Percentiles rank a stretch among this genome's conserved stretches.
Evolutionary conservation across 805 yeast genomes (phyloP).

Genomic region (Lipomyces spencermartinsiae): DNA sequence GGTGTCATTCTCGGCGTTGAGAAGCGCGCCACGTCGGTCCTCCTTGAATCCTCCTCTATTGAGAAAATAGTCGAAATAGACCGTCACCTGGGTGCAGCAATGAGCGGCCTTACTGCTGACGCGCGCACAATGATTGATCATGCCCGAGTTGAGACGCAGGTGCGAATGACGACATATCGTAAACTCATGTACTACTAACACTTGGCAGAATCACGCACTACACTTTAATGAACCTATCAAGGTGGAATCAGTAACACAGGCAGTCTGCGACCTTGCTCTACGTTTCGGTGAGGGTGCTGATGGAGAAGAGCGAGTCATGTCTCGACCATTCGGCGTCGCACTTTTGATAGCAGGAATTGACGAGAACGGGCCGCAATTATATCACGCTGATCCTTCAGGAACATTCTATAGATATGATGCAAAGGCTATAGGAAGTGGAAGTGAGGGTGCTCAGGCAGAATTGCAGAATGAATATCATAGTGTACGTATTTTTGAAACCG

Average conservation of each 20-base stretch:
- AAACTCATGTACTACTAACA: constrained; percentile 38
- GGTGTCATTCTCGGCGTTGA: constrained; percentile 97
- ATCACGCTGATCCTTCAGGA: constrained; percentile 98
- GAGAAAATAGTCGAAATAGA: constrained; percentile 97
- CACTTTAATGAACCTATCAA: constrained; percentile 91
- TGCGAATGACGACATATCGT: constrained; percentile 49
- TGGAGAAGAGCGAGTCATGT: constrained; percentile 94
- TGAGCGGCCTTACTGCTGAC: constrained; percentile 98
- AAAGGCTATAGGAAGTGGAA: constrained; percentile 98
- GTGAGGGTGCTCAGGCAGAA: constrained; percentile 99
- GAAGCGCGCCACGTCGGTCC: constrained; percentile 91
- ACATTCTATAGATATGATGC: constrained; percentile 98
- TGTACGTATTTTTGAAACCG: constrained; percentile 25
- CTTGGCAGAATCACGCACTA: constrained; percentile 73
- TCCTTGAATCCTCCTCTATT: constrained; percentile 89
- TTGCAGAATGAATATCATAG: constrained; percentile 95
- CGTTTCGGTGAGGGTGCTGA: constrained; percentile 97
- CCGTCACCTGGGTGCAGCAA: constrained; percentile 94
- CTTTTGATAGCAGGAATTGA: constrained; percentile 93
- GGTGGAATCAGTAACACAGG: constrained; percentile 92
- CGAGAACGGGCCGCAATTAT: constrained; percentile 92
- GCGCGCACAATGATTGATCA: constrained; percentile 99
- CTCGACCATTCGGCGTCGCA: constrained; percentile 99
- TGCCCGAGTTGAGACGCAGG: constrained; percentile 74
- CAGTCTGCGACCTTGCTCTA: constrained; percentile 95